phyloP scores from a whole-genome alignment of 106 monocot genomes.

The Dendrobium chrysotoxum region DNA sequence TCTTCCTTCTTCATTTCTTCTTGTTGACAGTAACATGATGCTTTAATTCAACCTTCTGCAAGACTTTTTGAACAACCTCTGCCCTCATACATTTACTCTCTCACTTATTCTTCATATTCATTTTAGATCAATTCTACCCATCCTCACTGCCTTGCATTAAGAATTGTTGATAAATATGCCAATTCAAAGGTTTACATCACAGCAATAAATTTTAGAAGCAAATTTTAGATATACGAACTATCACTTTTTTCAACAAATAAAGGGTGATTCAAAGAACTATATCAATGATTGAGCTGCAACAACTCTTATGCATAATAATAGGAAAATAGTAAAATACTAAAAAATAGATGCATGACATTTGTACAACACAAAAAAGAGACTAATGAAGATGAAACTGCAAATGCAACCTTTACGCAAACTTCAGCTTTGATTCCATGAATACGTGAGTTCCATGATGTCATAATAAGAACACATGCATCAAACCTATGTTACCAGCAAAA shows the following conservation, averaged over 20 bases:
- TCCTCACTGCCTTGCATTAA: not conserved
- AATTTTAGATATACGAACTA: not conserved
- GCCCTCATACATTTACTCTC: not conserved
- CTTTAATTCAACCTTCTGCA: not conserved
- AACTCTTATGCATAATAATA: not conserved
- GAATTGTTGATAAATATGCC: not conserved
- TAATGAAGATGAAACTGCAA: not conserved
- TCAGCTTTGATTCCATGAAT: constrained; percentile 1
- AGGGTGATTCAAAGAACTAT: not conserved
- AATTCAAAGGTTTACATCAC: not conserved
- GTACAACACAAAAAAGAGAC: not conserved
- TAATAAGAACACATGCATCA: not conserved
- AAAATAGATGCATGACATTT: not conserved
- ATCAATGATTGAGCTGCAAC: not conserved
- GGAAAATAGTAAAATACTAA: not conserved
- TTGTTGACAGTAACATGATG: not conserved
- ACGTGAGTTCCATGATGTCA: not conserved
- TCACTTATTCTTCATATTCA: not conserved
- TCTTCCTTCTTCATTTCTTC: not conserved
- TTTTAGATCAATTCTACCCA: not conserved
- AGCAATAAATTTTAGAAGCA: not conserved
- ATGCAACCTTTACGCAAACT: not conserved
- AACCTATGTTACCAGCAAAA: not conserved
- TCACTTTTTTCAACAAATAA: not conserved
- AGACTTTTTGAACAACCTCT: not conserved